These are phyloP conservation scores for Hysterangium stoloniferum DNA, from an alignment of 768 basidiomycete species.

Conservation along the genomic window DNA sequence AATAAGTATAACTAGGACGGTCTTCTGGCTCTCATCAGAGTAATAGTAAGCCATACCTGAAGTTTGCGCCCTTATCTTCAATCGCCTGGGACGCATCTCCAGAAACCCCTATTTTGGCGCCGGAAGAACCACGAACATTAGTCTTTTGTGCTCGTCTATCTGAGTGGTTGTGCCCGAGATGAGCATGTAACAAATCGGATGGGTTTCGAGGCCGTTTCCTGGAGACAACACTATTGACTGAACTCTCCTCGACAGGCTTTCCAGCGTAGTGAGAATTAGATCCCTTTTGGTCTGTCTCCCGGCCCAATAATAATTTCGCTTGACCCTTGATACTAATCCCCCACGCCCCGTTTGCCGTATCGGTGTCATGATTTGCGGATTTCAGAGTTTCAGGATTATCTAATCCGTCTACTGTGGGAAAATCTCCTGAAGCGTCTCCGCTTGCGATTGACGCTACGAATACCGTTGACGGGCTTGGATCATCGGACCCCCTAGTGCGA, in stretches of 20 bases:
- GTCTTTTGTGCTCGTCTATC: neutral
- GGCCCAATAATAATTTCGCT: neutral
- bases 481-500: neutral
- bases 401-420: neutral
- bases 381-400: neutral
- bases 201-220: neutral
- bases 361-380: neutral
- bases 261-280: neutral
- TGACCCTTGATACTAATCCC: slow-evolving; percentile 11
- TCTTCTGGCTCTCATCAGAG: too few species aligned
- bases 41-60: neutral
- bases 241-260: neutral
- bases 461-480: too few species aligned
- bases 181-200: slow-evolving; percentile 1
- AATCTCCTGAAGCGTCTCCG: neutral
- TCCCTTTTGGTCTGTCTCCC: neutral
- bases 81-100: too few species aligned
- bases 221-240: neutral
- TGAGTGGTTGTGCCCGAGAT: neutral
- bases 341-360: neutral
- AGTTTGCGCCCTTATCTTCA: too few species aligned
- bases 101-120: too few species aligned
- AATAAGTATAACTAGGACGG: too few species aligned
- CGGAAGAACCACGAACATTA: neutral
- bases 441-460: neutral